Evolutionary conservation across 2,329 filamentous ascomycete genomes (phyloP).

Genomic region (Cladophialophora chaetospira): DNA sequence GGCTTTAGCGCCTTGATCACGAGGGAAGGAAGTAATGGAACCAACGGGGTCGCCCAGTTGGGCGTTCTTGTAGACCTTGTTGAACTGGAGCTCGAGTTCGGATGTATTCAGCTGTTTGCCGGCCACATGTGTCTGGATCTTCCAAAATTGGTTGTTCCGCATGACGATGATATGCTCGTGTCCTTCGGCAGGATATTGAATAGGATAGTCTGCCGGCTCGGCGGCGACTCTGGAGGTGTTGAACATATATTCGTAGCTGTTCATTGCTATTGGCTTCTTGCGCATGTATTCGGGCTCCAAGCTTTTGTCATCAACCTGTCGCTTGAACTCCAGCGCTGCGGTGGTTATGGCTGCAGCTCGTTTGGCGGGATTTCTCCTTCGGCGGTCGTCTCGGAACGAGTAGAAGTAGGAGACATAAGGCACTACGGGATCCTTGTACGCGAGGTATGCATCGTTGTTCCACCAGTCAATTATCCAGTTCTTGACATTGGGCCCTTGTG

Average conservation of each 20-base stretch:
- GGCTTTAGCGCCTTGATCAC: slow-evolving; percentile 88
- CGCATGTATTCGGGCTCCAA: slow-evolving; percentile 99
- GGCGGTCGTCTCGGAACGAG: slow-evolving; percentile 91
- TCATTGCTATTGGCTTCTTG: slow-evolving; percentile 96
- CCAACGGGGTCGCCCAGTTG: slow-evolving; percentile 75
- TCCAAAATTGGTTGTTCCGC: slow-evolving; percentile 98
- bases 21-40: slow-evolving; percentile 84
- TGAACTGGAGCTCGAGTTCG: slow-evolving; percentile 89
- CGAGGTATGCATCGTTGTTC: slow-evolving; percentile 92
- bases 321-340: slow-evolving; percentile 89
- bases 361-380: slow-evolving; percentile 83
- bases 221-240: slow-evolving; percentile 85
- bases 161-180: slow-evolving; percentile 88
- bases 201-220: slow-evolving; percentile 76
- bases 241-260: slow-evolving; percentile 99
- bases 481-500: slow-evolving; percentile 76
- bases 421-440: slow-evolving; percentile 91
- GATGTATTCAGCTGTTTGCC: slow-evolving; percentile 84
- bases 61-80: slow-evolving; percentile 76
- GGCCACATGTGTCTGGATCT: slow-evolving; percentile 76
- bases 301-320: slow-evolving; percentile 76
- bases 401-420: slow-evolving; percentile 99
- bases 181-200: slow-evolving; percentile 73
- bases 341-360: slow-evolving; percentile 88
- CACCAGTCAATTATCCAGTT: slow-evolving; percentile 99